Conservation (phyloP, 2,329 filamentous ascomycete genomes). For the Lasiodiplodia hormozganensis region DNA sequence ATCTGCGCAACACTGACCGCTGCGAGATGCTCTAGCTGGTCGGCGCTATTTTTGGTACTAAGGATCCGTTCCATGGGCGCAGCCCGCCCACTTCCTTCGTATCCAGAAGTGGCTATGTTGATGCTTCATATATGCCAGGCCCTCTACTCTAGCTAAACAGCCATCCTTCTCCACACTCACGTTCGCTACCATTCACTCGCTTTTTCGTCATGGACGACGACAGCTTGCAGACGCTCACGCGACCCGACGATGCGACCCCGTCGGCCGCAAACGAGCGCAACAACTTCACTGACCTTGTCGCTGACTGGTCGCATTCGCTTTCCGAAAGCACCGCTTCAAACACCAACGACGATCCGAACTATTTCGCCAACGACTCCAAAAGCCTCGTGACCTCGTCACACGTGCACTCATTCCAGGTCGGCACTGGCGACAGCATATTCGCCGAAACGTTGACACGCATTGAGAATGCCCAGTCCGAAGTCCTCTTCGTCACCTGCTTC, state of each 20-base stretch:
- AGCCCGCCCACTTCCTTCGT: constrained; percentile 18
- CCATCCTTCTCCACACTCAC: background rate
- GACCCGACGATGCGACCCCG: background rate
- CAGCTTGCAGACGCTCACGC: constrained; percentile 4
- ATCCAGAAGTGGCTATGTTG: constrained; percentile 24
- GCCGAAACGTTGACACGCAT: constrained; percentile 66
- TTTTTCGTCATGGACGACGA: constrained; percentile 12
- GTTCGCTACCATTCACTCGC: constrained; percentile 10
- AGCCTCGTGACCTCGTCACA: constrained; percentile 45
- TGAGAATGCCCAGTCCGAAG: constrained; percentile 64
- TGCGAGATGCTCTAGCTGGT: background rate
- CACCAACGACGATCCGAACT: constrained; percentile 45
- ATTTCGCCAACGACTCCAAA: constrained; percentile 46
- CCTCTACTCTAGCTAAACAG: background rate
- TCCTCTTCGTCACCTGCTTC: constrained; percentile 83
- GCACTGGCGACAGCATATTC: constrained; percentile 54
- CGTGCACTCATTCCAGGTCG: constrained; percentile 48
- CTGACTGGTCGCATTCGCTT: constrained; percentile 19
- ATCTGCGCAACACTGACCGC: background rate
- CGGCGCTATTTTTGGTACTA: constrained; percentile 9
- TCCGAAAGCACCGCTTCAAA: constrained; percentile 1
- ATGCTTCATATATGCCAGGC: constrained; percentile 16
- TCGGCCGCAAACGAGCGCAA: constrained; percentile 22
- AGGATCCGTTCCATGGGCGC: constrained; percentile 16
- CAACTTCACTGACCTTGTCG: constrained; percentile 24